These are phyloP conservation scores for Fusarium verticillioides DNA, from an alignment of 2,329 filamentous ascomycete species.

Conservation along the genomic window DNA sequence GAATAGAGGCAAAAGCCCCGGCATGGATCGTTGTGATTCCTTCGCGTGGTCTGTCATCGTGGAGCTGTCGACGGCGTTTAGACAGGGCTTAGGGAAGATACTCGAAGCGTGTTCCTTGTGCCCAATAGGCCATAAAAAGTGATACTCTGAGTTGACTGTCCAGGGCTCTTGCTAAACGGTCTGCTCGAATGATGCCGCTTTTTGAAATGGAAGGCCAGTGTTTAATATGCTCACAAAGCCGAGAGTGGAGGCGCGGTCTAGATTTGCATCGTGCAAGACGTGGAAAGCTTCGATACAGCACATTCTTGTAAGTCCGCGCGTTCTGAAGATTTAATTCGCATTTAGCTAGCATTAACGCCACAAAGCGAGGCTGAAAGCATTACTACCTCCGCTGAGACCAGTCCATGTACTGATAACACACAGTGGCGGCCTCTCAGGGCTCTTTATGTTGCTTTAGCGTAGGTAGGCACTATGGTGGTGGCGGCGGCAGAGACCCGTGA, in stretches of 20 bases:
- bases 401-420: background rate
- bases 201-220: too few relatives aligned
- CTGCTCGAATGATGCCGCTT: too few relatives aligned
- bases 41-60: background rate
- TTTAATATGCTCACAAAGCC: too few relatives aligned
- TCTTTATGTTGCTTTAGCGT: background rate
- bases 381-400: fast-evolving
- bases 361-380: background rate
- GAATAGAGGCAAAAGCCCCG: background rate
- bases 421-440: background rate
- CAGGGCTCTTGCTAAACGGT: background rate
- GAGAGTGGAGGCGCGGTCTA: background rate
- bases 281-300: background rate
- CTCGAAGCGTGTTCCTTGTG: background rate
- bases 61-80: background rate
- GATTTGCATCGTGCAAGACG: background rate
- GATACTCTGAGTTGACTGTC: fast-evolving
- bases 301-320: background rate
- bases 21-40: background rate
- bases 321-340: background rate
- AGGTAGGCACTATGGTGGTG: background rate
- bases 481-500: background rate
- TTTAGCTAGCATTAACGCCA: background rate
- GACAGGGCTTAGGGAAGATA: background rate
- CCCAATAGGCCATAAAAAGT: background rate